Base-by-base conservation (phyloP, 306 rosid genomes). In the Cicer pinnatifidum region DNA sequence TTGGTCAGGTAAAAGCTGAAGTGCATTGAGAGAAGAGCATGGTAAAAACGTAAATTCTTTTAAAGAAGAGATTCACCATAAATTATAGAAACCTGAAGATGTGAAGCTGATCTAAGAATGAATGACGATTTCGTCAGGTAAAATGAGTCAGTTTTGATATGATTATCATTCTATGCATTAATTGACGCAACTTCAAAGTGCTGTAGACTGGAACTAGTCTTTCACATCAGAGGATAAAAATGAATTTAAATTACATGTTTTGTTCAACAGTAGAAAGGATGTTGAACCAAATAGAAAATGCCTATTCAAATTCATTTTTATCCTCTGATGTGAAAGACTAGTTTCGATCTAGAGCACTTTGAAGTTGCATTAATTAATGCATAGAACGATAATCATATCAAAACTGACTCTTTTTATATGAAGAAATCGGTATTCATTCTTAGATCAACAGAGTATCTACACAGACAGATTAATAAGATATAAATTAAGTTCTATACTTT, bases 251-350 rank as follows among this genome's bases (percentile, higher is more conserved):
- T 59, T 48, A 48, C 50, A 48, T 39, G 48, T 40, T 40, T 67
- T 64, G n/a, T 44, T 67, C 59, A 73, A 10, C 50, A 58, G 66
- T 54, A 39, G 16, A 51, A 11, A 38, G 64, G 48, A 59, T 13
- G 59, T 50, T 19, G 50, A 67, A 74, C 65, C 83, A 67, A 74
- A 67, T 15, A 53, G 79, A 60, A 73, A 80, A 61, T 23, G 59
- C 17, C 35, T 15, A 60, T 60, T 48, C 37, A 51, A 17, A 59
- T 64, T 65, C 6, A 28, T 59, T 73, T 67, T 51, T 68, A 68
- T 64, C 58, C 67, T 74, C 51, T 62, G 48, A 63, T 41, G 67
- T 62, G 59, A 71, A 71, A 63, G 44, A 62, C 67, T 39, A 38
- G 56, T 50, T 48, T 45, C 20, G 16, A 48, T 61, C 40, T 20